Evolutionary conservation across 2,329 filamentous ascomycete genomes (phyloP), one percentile per base, ranked within the genome.

Genomic region (Calonectria honghensis): DNA sequence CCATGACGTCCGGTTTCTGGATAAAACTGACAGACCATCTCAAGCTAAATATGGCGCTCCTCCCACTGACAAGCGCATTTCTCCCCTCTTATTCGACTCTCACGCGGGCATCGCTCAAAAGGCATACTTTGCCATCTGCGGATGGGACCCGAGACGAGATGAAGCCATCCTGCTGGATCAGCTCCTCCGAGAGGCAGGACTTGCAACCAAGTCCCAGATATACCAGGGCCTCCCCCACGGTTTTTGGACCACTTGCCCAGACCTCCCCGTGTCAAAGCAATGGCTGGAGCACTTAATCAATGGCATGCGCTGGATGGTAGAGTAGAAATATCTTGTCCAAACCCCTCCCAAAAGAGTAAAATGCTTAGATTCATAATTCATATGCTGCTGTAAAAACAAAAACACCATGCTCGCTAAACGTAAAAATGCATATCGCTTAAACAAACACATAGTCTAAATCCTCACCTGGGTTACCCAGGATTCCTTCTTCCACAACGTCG

Each of bases 151-250:
- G 0, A 76, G 88, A 64, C 82, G 88, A 24, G 88, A 90, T 59
- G 88, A 90, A 75, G 87, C 85, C 2, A 81, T 90, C 41, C 77
- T 90, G 7, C 87, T 89, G 54, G 87, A 88, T 74, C 77, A 85
- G 24, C 77, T 82, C 50, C 79, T 88, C 20, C 78, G 77, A 14
- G 74, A 79, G 71, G 84, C 79, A 10, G 81, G 82, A 1, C 77
- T 86, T 5, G 79, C 83, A 39, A 82, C 85, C 0, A 86, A 85
- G 76, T 77, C 84, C 9, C 85, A 87, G 63, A 61, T 87, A 29
- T 87, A 86, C 75, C 80, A 82, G 0, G 87, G 87, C 0, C 73
- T 88, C 13, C 85, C 85, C 4, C 87, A 88, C 77, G 85, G 82
- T 1, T 87, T 86, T 52, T 83, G 82, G 82, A 80, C 80, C 0